Evolutionary conservation across 2,329 filamentous ascomycete genomes (phyloP), one percentile per base, ranked within the genome.

Genomic region (Leptographium radiaticola): DNA sequence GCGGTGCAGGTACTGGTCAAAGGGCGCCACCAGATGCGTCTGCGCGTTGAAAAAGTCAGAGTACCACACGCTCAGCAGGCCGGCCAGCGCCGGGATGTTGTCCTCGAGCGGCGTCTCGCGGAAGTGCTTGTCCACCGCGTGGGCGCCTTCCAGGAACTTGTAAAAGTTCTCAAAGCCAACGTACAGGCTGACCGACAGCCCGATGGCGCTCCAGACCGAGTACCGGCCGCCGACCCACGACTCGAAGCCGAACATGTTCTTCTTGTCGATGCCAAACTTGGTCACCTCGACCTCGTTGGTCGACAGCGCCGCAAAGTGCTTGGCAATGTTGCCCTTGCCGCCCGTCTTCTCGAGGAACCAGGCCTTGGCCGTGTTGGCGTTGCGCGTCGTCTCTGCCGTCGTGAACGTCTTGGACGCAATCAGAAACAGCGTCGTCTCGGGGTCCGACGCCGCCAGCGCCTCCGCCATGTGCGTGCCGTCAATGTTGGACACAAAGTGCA

Each of bases 211-310:
- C 93, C 93, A 98, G 61, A 98, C 93, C 57, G 89, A 95, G 81
- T 98, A 98, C 57, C 93, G 87, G 55, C 93, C 93, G 68, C 93
- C 93, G 52, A 97, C 91, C 93, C 93, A 98, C 72, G 87, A 94
- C 72, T 91, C 90, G 68, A 98, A 98, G 64, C 89, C 90, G 67
- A 98, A 98, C 93, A 98, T 98, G 80, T 97, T 98, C 80, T 91
- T 91, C 73, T 84, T 85, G 74, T 97, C 91, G 65, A 98, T 98
- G 61, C 93, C 93, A 65, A 98, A 98, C 78, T 97, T 97, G 73
- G 87, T 89, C 58, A 98, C 93, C 75, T 97, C 91, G 53, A 75
- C 69, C 73, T 91, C 87, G 73, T 98, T 98, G 69, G 93, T 98
- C 50, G 93, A 97, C 52, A 98, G 82, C 47, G 93, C 93, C 55